phyloP scores from a whole-genome alignment of 768 basidiomycete genomes.

The Tephrocybe sp. region DNA sequence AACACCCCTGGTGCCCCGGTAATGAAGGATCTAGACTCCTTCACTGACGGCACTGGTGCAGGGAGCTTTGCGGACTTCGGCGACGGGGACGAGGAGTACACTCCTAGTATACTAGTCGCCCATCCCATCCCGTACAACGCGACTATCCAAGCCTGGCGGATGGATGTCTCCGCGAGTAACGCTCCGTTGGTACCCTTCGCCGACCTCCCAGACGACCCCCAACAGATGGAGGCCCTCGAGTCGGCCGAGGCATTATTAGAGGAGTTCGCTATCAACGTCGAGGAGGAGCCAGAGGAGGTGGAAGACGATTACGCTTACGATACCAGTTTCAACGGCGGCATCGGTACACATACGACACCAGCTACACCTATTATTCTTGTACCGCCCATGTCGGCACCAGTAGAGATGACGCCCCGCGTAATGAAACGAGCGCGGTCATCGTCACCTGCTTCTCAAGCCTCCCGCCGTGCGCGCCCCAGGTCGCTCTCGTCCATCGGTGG shows the following conservation, averaged over 20 bases:
- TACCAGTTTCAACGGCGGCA: background rate
- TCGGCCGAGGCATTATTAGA: constrained; percentile 10
- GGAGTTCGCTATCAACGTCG: constrained; percentile 7
- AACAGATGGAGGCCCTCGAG: constrained; percentile 13
- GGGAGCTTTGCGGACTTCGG: constrained; percentile 51
- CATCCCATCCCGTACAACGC: constrained; percentile 26
- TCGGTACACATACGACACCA: constrained; percentile 10
- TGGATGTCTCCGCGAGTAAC: constrained; percentile 30
- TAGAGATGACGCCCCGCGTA: constrained; percentile 10
- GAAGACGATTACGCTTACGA: background rate
- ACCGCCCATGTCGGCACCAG: constrained; percentile 13
- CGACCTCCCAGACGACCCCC: constrained; percentile 16
- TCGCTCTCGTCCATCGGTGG: constrained; percentile 12
- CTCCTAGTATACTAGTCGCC: constrained; percentile 30
- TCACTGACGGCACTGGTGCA: constrained; percentile 55
- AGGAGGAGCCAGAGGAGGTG: constrained; percentile 3
- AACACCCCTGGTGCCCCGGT: constrained; percentile 44
- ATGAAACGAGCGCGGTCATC: constrained; percentile 22
- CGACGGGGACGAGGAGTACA: constrained; percentile 31
- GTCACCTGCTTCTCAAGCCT: constrained; percentile 12
- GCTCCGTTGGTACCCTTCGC: constrained; percentile 9
- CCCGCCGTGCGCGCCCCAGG: constrained; percentile 13
- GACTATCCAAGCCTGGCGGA: constrained; percentile 44
- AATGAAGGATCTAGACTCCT: constrained; percentile 57
- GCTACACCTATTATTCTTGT: constrained; percentile 9